A percentile compares a stretch with the other conserved stretches of the same genome.
Conservation (phyloP, 2,329 filamentous ascomycete genomes). For the Claviceps quebecensis region DNA sequence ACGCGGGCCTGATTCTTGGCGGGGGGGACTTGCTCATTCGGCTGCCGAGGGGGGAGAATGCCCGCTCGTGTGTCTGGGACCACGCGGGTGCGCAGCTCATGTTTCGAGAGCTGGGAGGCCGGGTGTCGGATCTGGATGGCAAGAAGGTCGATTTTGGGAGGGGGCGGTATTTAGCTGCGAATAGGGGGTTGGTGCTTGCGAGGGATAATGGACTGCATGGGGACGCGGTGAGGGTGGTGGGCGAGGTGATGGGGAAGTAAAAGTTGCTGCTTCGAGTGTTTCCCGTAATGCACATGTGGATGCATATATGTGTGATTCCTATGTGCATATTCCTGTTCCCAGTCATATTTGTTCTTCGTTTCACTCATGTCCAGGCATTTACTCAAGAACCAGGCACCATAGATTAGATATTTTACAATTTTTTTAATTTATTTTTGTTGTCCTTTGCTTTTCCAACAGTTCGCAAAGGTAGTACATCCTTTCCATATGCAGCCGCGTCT, state of each 20-base stretch:
- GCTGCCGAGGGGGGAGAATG: conserved; percentile 11
- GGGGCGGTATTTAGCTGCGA: conserved; percentile 19
- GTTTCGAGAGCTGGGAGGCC: conserved; percentile 40
- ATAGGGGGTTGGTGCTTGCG: conserved; percentile 28
- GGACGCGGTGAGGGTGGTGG: conserved; percentile 20
- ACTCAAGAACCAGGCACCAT: no score
- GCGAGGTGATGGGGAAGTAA: conserved; percentile 6
- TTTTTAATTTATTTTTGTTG: not conserved
- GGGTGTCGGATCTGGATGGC: conserved; percentile 34
- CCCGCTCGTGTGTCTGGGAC: conserved; percentile 30
- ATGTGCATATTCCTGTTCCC: no score
- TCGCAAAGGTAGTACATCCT: no score
- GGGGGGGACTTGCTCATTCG: conserved; percentile 22
- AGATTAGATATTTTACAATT: conserved; percentile 1
- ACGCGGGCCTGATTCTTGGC: conserved; percentile 23
- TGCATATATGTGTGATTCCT: no score
- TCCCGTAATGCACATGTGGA: not conserved
- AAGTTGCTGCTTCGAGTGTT: not conserved
- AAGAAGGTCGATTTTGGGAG: conserved; percentile 21
- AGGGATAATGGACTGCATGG: conserved; percentile 26
- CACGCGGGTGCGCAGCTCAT: conserved; percentile 45
- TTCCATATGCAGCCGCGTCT: no score
- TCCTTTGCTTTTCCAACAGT: not conserved
- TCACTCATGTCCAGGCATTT: no score
- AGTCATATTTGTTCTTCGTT: no score